phyloP scores from a whole-genome alignment of 371 early-diverging fungal species.

The Fennellomyces sp. region DNA sequence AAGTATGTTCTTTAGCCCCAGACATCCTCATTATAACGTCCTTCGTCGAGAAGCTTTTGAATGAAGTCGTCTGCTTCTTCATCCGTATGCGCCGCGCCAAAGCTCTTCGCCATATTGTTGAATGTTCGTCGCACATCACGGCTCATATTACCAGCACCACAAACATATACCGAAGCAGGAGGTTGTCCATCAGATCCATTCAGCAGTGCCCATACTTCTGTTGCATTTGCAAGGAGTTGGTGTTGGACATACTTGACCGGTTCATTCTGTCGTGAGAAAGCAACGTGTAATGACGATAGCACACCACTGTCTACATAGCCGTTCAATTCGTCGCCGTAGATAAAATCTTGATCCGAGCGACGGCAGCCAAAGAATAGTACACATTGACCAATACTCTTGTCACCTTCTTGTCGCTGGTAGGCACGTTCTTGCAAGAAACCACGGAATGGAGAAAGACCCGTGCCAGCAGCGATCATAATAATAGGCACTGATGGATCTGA shows the following conservation, averaged over 20 bases:
- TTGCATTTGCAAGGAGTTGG: constrained; percentile 36
- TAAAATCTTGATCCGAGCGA: constrained; percentile 67
- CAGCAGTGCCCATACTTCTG: constrained; percentile 31
- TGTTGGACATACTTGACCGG: constrained; percentile 47
- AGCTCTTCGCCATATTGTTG: constrained; percentile 33
- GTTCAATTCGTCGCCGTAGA: constrained; percentile 71
- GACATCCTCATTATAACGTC: constrained; percentile 48
- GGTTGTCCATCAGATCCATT: constrained; percentile 7
- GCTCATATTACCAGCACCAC: constrained; percentile 49
- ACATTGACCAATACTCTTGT: constrained; percentile 20
- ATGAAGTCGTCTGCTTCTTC: constrained; percentile 29
- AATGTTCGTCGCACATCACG: constrained; percentile 46
- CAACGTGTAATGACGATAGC: constrained; percentile 60
- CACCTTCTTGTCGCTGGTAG: constrained; percentile 18
- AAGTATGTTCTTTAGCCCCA: constrained; percentile 59
- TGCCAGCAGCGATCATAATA: constrained; percentile 70
- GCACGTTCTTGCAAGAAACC: constrained; percentile 67
- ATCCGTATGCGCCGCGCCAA: constrained; percentile 26
- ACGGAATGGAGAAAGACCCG: constrained; percentile 92
- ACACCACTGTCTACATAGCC: constrained; percentile 43
- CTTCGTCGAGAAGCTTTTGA: constrained; percentile 24
- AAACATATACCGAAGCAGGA: constrained; percentile 34
- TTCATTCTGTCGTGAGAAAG: constrained; percentile 64
- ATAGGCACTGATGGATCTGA: constrained; percentile 40
- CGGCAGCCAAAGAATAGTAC: constrained; percentile 88